These are phyloP conservation scores for Astragalus membranaceus DNA, from an alignment of 306 rosid species.

Conservation along the genomic window DNA sequence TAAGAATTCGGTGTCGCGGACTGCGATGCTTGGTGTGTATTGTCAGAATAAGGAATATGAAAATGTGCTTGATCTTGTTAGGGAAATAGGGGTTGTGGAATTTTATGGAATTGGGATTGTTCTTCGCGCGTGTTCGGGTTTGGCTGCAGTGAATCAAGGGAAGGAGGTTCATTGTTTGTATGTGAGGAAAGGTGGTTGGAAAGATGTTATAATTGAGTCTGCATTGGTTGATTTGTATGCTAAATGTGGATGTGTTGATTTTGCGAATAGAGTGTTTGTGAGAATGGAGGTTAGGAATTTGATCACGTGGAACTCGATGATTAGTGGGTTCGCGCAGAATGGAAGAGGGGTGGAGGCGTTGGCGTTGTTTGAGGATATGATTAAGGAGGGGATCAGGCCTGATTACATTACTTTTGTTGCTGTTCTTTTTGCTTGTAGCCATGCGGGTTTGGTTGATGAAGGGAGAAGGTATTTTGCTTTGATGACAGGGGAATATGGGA, in stretches of 20 bases:
- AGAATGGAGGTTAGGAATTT: conserved; percentile 55
- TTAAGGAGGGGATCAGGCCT: conserved; percentile 51
- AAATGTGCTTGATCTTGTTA: conserved; percentile 53
- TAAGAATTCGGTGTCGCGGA: conserved; percentile 68
- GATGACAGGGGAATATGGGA: conserved; percentile 53
- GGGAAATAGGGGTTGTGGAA: conserved; percentile 52
- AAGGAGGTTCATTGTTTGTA: conserved; percentile 88
- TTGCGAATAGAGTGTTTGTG: conserved; percentile 43
- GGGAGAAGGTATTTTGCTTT: conserved; percentile 50
- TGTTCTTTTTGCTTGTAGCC: conserved; percentile 88
- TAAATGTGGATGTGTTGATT: conserved; percentile 70
- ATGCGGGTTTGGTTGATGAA: conserved; percentile 74
- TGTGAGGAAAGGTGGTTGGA: conserved; percentile 70
- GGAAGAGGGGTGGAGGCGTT: conserved; percentile 68
- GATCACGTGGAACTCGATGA: conserved; percentile 92
- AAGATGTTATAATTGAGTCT: conserved; percentile 74
- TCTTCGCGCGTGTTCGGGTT: conserved; percentile 69
- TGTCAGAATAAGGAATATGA: conserved; percentile 63
- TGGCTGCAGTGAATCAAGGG: conserved; percentile 69
- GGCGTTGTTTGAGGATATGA: conserved; percentile 50
- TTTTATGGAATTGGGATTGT: conserved; percentile 65
- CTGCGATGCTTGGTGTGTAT: conserved; percentile 72
- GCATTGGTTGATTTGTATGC: conserved; percentile 87
- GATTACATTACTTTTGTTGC: conserved; percentile 71
- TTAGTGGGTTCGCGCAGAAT: conserved; percentile 78